Conservation (phyloP, 2,329 filamentous ascomycete species). For the Orbilia brochopaga region DNA sequence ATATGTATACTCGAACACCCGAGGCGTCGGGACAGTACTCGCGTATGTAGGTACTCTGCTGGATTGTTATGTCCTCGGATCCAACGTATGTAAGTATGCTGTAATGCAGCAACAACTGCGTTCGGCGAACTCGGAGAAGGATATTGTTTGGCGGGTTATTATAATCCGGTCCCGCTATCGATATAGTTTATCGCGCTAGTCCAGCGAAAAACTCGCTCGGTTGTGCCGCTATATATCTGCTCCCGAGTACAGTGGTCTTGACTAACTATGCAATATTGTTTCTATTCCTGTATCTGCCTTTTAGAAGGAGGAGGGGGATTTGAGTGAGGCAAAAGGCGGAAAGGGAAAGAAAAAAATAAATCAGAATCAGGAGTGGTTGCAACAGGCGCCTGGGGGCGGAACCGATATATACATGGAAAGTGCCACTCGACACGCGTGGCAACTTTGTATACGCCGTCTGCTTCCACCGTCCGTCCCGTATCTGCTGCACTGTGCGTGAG, state of each 20-base stretch:
- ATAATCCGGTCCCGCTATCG: slow-evolving; percentile 4
- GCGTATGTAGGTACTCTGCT: no score
- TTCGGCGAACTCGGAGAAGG: not conserved
- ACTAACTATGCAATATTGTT: not conserved
- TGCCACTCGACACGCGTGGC: no score
- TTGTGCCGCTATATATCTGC: slow-evolving; percentile 4
- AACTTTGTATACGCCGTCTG: not conserved
- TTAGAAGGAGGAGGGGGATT: not conserved
- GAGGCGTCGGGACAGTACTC: not conserved
- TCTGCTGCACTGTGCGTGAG: slow-evolving; percentile 7
- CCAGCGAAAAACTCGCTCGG: not conserved
- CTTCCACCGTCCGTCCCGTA: not conserved
- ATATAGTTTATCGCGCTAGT: slow-evolving; percentile 5
- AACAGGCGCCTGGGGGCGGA: no score
- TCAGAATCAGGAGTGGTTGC: no score
- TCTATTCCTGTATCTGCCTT: no score
- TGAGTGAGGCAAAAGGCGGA: no score
- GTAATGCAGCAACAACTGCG: no score
- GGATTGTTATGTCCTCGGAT: not conserved
- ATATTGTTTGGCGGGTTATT: slow-evolving; percentile 3
- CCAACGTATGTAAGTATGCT: not conserved
- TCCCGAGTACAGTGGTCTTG: not conserved
- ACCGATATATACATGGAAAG: no score
- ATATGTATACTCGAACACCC: not conserved
- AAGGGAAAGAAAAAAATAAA: no score